Evolutionary conservation across 495 filamentous ascomycete species (phyloP).

Genomic region (Darksidea phi): DNA sequence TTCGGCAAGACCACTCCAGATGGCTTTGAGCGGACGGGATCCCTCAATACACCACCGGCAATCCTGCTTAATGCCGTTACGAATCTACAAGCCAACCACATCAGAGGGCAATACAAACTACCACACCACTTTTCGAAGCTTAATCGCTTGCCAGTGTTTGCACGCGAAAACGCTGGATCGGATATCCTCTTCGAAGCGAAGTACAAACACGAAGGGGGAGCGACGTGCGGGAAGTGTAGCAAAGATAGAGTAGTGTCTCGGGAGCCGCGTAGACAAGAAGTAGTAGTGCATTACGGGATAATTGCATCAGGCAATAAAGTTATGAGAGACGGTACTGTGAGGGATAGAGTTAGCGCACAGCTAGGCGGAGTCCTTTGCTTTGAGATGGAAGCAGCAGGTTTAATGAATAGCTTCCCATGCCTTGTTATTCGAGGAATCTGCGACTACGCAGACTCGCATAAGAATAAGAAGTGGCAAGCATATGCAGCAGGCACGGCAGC

Average conservation of each 20-base stretch:
- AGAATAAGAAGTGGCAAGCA: constrained; percentile 29
- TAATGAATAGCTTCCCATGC: constrained; percentile 29
- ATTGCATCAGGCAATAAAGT: constrained; percentile 48
- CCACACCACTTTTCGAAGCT: constrained; percentile 10
- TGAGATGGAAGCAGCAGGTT: constrained; percentile 20
- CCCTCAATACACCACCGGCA: constrained; percentile 37
- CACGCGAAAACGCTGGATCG: constrained; percentile 8
- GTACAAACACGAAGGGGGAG: constrained; percentile 27
- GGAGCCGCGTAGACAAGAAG: constrained; percentile 24
- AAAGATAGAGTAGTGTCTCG: constrained; percentile 14
- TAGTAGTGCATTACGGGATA: constrained; percentile 44
- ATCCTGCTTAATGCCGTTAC: constrained; percentile 30
- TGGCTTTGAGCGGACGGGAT: constrained; percentile 34
- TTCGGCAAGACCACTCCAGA: constrained; percentile 26
- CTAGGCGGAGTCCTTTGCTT: constrained; percentile 23
- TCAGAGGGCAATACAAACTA: constrained; percentile 20
- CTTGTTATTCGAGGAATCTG: constrained; percentile 33
- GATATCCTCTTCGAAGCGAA: constrained; percentile 32
- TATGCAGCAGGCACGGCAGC: constrained; percentile 31
- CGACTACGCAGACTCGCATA: constrained; percentile 34
- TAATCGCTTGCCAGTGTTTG: constrained; percentile 12
- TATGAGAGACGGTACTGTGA: constrained; percentile 35
- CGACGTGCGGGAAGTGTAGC: constrained; percentile 23
- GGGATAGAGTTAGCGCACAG: constrained; percentile 25
- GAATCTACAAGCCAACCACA: constrained; percentile 21